Evolutionary conservation across 169 alveolate species (phyloP).

Genomic region (Eimeria zaria): DNA sequence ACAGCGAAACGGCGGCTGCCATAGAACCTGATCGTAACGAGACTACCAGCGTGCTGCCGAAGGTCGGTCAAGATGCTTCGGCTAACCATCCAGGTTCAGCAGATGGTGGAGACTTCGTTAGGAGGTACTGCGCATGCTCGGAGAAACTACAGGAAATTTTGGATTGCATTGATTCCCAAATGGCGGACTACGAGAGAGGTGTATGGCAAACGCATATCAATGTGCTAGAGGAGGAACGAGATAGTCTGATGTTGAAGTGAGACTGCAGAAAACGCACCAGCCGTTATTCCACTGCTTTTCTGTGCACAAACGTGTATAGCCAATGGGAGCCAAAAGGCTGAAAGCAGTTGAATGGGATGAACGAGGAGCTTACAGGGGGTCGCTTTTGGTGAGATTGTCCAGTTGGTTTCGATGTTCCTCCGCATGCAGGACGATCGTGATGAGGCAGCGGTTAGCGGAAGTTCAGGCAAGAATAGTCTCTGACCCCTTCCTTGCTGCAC

Average conservation of each 20-base stretch:
- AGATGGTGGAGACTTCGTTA: constrained; percentile 9
- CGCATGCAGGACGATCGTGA: constrained; percentile 49
- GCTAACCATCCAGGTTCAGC: not conserved
- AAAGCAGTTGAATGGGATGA: not conserved
- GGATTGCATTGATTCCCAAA: constrained; percentile 76
- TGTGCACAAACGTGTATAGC: not conserved
- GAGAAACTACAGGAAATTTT: constrained; percentile 80
- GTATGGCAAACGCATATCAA: constrained; percentile 83
- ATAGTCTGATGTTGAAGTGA: constrained; percentile 71
- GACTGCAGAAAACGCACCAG: not conserved
- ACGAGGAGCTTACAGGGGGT: not conserved
- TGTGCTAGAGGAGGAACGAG: constrained; percentile 83
- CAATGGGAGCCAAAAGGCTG: not conserved
- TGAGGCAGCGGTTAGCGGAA: constrained; percentile 82
- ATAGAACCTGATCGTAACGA: not conserved
- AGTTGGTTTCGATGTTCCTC: not conserved
- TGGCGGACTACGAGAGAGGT: constrained; percentile 77
- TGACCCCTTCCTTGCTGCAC: constrained; percentile 78
- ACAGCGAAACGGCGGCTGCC: not conserved
- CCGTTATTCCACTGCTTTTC: not conserved
- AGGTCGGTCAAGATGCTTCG: not conserved
- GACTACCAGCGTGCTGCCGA: not conserved
- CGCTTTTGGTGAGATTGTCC: no score
- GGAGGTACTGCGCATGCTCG: constrained; percentile 80
- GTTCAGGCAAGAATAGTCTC: constrained; percentile 72